Evolutionary conservation across 352 stramenopile genomes (phyloP).

Genomic region (Phytopythium aichiense): DNA sequence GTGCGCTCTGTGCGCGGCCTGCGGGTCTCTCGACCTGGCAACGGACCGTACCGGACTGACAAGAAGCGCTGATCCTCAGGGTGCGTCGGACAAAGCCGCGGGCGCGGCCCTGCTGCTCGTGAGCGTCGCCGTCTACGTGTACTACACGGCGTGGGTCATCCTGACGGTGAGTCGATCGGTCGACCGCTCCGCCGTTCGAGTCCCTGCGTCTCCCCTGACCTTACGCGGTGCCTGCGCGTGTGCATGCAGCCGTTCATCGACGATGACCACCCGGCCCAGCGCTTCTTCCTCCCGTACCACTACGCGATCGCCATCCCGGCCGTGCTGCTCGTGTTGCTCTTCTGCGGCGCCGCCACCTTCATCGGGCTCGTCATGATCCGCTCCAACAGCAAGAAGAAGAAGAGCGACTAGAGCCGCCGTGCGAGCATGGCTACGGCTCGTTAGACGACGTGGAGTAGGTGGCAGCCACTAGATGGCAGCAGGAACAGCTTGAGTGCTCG

Average conservation of each 20-base stretch:
- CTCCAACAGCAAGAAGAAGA: conserved; percentile 77
- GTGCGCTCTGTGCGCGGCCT: not conserved
- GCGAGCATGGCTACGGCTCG: no score
- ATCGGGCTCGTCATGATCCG: conserved; percentile 90
- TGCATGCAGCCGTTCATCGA: conserved; percentile 82
- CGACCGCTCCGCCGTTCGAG: not conserved
- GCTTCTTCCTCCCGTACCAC: conserved; percentile 86
- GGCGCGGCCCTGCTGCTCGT: conserved; percentile 72
- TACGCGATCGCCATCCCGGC: conserved; percentile 88
- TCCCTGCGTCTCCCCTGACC: not conserved
- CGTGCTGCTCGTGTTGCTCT: conserved; percentile 81
- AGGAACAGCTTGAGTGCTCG: not conserved
- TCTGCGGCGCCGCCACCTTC: conserved; percentile 79
- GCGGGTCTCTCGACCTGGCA: not conserved
- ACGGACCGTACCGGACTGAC: not conserved
- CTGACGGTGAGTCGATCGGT: conserved; percentile 56
- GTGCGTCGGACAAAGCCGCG: conserved; percentile 73
- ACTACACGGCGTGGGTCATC: conserved; percentile 91
- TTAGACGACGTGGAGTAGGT: not conserved
- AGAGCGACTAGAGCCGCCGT: conserved; percentile 2
- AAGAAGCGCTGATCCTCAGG: conserved; percentile 19
- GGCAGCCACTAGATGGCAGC: not conserved
- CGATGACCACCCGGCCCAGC: conserved; percentile 65
- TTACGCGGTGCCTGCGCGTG: not conserved
- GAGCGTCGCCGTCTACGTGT: conserved; percentile 85